Evolutionary conservation across 768 basidiomycete genomes (phyloP).

Genomic region (Leccinum aurantiacum): DNA sequence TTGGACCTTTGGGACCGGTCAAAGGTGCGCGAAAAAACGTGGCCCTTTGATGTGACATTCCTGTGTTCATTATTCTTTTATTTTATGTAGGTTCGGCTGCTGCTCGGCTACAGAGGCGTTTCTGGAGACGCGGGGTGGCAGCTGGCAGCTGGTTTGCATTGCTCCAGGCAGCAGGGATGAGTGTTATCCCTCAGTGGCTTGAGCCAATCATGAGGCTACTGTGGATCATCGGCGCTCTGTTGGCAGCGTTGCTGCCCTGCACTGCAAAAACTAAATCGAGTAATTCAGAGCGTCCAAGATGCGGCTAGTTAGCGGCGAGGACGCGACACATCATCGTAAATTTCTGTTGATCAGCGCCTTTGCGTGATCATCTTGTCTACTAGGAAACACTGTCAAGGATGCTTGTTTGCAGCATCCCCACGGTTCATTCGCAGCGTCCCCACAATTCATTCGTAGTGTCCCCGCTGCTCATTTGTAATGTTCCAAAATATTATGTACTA

Average conservation of each 20-base stretch:
- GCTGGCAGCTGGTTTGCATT: slow-evolving; percentile 14
- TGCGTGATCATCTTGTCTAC: too few relatives aligned
- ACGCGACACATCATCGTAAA: too few relatives aligned
- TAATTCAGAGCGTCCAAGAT: too few relatives aligned
- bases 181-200: slow-evolving; percentile 7
- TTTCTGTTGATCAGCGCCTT: too few relatives aligned
- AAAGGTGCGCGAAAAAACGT: slow-evolving; percentile 6
- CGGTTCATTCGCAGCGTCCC: too few relatives aligned
- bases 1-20: slow-evolving; percentile 15
- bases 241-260: neutral
- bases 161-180: slow-evolving; percentile 18
- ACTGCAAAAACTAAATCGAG: too few relatives aligned
- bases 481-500: too few relatives aligned
- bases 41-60: neutral
- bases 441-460: too few relatives aligned
- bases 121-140: slow-evolving; percentile 8
- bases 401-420: too few relatives aligned
- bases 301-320: too few relatives aligned
- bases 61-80: neutral
- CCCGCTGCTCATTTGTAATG: too few relatives aligned
- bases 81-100: slow-evolving; percentile 9
- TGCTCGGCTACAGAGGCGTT: slow-evolving; percentile 4
- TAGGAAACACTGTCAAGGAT: too few relatives aligned
- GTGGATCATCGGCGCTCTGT: neutral
- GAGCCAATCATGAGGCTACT: neutral